phyloP scores from a whole-genome alignment of 1,284 basidiomycete genomes.

The Athelia psychrophila region DNA sequence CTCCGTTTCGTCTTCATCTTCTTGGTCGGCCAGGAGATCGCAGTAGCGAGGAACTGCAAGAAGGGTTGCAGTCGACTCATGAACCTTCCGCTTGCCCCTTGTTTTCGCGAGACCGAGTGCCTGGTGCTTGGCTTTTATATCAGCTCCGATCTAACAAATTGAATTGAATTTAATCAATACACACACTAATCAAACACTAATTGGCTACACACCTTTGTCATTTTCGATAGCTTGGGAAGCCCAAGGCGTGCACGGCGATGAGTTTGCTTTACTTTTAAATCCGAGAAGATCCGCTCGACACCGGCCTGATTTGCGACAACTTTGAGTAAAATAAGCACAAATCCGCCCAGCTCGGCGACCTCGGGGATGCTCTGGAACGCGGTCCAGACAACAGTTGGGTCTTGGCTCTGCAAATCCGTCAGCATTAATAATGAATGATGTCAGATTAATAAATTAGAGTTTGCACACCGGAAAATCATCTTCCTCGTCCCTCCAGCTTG shows the following conservation, averaged over 20 bases:
- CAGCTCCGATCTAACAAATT: background rate
- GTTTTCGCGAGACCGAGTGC: background rate
- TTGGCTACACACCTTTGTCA: conserved; percentile 6
- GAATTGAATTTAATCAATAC: background rate
- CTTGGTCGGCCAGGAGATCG: background rate
- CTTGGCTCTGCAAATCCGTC: conserved; percentile 1
- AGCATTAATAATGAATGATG: too few relatives aligned
- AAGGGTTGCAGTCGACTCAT: background rate
- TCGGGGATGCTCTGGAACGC: conserved; percentile 1
- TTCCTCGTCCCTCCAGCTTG: conserved; percentile 1
- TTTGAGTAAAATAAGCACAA: conserved; percentile 5
- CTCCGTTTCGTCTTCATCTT: background rate
- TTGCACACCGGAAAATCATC: background rate
- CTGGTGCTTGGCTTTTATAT: background rate
- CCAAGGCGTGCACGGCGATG: conserved; percentile 6
- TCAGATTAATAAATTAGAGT: background rate
- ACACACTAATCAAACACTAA: background rate
- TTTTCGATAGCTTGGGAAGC: conserved; percentile 5
- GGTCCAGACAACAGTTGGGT: conserved; percentile 7
- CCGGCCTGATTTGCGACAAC: conserved; percentile 7
- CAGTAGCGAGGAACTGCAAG: background rate
- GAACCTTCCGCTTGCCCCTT: background rate
- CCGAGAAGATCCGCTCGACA: conserved; percentile 7
- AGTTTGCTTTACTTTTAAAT: conserved; percentile 8
- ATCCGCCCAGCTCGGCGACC: conserved; percentile 7